Conservation (phyloP, 805 yeast genomes). For the Starmerella bombicola region DNA sequence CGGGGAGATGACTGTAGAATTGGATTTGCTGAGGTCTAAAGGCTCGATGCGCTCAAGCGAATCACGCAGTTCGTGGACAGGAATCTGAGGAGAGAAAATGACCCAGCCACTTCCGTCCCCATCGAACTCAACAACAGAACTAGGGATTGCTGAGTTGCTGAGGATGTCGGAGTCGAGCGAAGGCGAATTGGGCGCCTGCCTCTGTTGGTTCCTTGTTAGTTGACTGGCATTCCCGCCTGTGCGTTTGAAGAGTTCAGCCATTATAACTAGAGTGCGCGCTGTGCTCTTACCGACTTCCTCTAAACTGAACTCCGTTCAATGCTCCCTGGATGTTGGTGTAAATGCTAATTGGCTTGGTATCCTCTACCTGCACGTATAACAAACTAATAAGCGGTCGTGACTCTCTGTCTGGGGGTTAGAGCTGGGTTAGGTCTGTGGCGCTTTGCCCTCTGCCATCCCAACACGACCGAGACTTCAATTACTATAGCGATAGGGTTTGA, state of each 20-base stretch:
- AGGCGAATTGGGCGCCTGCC: conserved; percentile 9
- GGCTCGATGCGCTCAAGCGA: conserved; percentile 5
- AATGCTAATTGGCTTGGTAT: too few species aligned
- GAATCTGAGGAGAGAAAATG: conserved; percentile 28
- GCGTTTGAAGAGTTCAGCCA: neutral
- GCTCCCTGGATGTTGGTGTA: too few species aligned
- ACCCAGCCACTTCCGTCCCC: conserved; percentile 30
- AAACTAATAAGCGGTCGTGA: too few species aligned
- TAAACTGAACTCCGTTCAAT: too few species aligned
- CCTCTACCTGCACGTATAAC: too few species aligned
- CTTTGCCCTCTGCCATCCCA: too few species aligned
- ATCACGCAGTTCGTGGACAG: neutral
- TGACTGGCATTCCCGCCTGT: neutral
- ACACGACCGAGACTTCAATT: too few species aligned
- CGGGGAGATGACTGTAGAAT: neutral
- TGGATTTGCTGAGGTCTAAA: conserved; percentile 6
- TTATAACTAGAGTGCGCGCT: too few species aligned
- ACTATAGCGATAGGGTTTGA: too few species aligned
- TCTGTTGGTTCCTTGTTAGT: neutral
- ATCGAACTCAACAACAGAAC: conserved; percentile 6
- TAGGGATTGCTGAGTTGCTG: conserved; percentile 11
- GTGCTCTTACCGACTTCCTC: too few species aligned
- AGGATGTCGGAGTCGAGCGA: conserved; percentile 17
- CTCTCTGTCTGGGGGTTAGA: too few species aligned
- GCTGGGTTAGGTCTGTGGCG: too few species aligned